Evolutionary conservation across 1,139 yeast genomes (phyloP), one percentile per base, ranked within the genome.

Genomic region (Hanseniaspora gamundiae): DNA sequence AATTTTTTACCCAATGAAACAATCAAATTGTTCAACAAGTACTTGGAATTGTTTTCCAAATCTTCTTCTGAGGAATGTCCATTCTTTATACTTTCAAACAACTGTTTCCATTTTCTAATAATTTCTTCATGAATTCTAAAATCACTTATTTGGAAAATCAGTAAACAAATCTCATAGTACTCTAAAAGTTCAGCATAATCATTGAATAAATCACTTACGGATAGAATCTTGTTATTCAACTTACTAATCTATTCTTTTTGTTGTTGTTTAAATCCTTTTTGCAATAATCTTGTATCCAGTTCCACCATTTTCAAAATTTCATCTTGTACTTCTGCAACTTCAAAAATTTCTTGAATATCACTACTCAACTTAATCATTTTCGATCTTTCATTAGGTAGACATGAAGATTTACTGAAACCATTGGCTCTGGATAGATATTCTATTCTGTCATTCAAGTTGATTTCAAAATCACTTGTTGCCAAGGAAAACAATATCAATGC

Each of bases 381-480:
- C 55, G 82, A 94, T 52, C 93, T 73, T 54, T 80, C 71, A 48
- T 73, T 76, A 28, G 93, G 87, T 20, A 93, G 82, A 51, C 91
- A 79, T 27, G 77, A 78, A 60, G 94, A 81, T 56, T 84, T 84
- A 59, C 95, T 84, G 66, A 85, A 88, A 2, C 95, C 95, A 59
- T 82, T 83, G 1, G 96, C 97, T 52, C 97, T 74, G 1, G 96
- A 84, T 48, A 91, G 70, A 57, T 76, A 87, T 60, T 88, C 96
- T 42, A 91, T 80, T 60, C 98, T 74, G 54, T 82, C 81, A 35
- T 74, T 71, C 49, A 91, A 70, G 35, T 73, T 66, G 45, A 91
- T 69, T 13, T 73, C 73, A 60, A 87, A 87, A 44, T 80, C 82
- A 24, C 94, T 79, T 20, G 77, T 68, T 0, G 96, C 81, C 49